These are phyloP conservation scores for Coniosporium apollinis DNA, from an alignment of 495 filamentous ascomycete species.

Conservation along the genomic window DNA sequence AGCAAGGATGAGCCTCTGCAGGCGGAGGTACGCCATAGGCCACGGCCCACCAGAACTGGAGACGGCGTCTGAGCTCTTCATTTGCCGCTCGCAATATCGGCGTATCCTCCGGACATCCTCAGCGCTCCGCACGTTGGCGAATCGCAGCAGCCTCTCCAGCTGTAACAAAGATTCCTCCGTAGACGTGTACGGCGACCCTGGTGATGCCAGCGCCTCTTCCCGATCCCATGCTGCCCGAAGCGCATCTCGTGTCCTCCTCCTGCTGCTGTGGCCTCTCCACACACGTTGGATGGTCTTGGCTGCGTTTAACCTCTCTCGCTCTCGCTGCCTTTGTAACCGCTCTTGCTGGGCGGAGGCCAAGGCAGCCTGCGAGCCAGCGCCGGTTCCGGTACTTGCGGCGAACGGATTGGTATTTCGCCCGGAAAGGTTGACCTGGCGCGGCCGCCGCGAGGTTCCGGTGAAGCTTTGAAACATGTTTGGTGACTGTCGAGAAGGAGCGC, in stretches of 20 bases:
- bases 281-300: conserved; percentile 55
- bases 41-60: conserved; percentile 15
- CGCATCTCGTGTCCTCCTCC: conserved; percentile 35
- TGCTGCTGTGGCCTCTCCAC: conserved; percentile 65
- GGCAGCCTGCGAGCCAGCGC: conserved; percentile 50
- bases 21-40: conserved; percentile 19
- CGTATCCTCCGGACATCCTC: conserved; percentile 20
- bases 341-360: conserved; percentile 77
- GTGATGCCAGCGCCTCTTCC: conserved; percentile 8
- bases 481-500: no score
- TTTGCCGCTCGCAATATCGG: conserved; percentile 19
- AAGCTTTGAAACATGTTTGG: conserved; percentile 76
- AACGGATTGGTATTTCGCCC: conserved; percentile 69
- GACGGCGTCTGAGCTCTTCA: conserved; percentile 4
- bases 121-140: conserved; percentile 13
- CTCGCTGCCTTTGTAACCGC: conserved; percentile 59
- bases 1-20: conserved; percentile 15
- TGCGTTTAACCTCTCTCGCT: conserved; percentile 63
- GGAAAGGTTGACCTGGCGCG: conserved; percentile 84
- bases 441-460: conserved; percentile 68
- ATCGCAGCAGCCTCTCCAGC: conserved; percentile 21
- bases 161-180: conserved; percentile 28
- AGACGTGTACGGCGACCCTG: conserved; percentile 26
- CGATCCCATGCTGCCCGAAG: conserved; percentile 58
- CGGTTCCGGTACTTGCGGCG: conserved; percentile 30